Conservation (phyloP, 305 asterid species). For the Fraxinus floribunda region DNA sequence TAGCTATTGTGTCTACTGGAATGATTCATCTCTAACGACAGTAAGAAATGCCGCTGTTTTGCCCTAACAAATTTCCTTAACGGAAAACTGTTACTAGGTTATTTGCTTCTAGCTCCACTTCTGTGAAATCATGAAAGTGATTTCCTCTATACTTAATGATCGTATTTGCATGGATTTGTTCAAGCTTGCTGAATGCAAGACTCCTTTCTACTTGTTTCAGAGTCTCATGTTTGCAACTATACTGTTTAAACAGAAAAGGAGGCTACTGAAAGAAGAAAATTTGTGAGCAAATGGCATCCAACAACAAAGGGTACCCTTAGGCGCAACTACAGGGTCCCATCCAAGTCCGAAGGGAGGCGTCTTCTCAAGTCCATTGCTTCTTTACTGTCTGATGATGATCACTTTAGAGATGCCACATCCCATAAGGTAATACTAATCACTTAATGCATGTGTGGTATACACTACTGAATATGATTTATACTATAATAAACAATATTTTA, state of each 20-base stretch:
- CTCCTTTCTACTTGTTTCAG: constrained; percentile 1
- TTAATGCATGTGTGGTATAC: not conserved
- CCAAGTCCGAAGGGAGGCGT: constrained; percentile 78
- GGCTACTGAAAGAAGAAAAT: constrained; percentile 75
- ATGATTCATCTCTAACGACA: not conserved
- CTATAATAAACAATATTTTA: no score
- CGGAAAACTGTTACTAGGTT: not conserved
- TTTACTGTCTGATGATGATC: constrained; percentile 83
- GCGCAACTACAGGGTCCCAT: constrained; percentile 83
- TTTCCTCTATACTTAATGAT: not conserved
- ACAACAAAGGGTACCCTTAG: constrained; percentile 90
- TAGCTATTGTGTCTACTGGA: not conserved
- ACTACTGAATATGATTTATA: not conserved
- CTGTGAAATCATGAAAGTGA: no score
- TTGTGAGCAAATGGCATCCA: constrained; percentile 95
- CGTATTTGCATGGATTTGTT: not conserved
- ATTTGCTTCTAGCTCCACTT: no score
- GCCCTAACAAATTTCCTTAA: not conserved
- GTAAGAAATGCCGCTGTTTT: no score
- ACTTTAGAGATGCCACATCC: constrained; percentile 90
- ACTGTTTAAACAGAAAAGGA: constrained; percentile 58
- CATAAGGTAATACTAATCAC: constrained; percentile 62
- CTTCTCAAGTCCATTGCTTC: constrained; percentile 79
- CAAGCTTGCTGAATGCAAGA: not conserved
- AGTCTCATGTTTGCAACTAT: constrained; percentile 2